Evolutionary conservation across 2,329 filamentous ascomycete species (phyloP).

Genomic region (Colletotrichum cordylinicola): DNA sequence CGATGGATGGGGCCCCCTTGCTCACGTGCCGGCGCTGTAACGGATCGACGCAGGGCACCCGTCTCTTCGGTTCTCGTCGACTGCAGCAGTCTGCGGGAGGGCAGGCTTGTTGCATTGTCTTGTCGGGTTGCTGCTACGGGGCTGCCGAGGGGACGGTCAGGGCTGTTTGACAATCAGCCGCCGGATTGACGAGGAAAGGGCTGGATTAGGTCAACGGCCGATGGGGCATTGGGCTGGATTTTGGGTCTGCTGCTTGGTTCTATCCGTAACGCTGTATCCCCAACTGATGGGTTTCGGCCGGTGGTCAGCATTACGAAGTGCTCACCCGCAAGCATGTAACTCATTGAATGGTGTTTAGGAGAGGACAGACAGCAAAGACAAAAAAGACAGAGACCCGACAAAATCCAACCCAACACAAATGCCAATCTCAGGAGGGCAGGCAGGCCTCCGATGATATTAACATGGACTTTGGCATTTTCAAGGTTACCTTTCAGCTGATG

Average conservation of each 20-base stretch:
- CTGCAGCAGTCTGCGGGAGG: not conserved
- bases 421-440: not conserved
- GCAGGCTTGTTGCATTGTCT: not conserved
- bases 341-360: not conserved
- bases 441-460: not conserved
- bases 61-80: not conserved
- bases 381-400: not conserved
- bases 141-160: not conserved
- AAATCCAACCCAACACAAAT: not conserved
- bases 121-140: not conserved
- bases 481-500: not conserved
- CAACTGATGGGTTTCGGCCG: not conserved
- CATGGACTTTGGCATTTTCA: not conserved
- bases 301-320: not conserved
- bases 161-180: not conserved
- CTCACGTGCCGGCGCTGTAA: slow-evolving; percentile 15
- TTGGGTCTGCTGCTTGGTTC: not conserved
- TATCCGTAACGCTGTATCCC: not conserved
- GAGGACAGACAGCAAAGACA: not conserved
- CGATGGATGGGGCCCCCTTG: not conserved
- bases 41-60: slow-evolving; percentile 19
- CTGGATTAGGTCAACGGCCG: not conserved
- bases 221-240: not conserved
- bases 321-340: not conserved
- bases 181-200: not conserved